Evolutionary conservation across 2,329 filamentous ascomycete genomes (phyloP).

Genomic region (Boeremia lycopersici): DNA sequence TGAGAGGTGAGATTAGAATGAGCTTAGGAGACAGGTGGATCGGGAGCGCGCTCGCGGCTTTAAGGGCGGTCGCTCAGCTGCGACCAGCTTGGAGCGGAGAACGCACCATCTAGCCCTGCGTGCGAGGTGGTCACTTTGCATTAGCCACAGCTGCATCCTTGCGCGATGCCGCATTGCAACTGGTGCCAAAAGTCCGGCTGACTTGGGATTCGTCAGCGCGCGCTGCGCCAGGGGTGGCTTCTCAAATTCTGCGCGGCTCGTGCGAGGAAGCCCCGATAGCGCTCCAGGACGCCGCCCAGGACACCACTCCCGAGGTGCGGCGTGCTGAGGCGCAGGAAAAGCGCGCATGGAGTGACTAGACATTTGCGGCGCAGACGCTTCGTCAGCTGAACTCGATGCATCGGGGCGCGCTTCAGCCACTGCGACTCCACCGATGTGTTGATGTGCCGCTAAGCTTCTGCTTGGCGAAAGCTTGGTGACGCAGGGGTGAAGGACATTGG

Average conservation of each 20-base stretch:
- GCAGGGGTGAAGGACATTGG: slow-evolving; percentile 1
- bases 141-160: slow-evolving; percentile 16
- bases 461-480: slow-evolving; percentile 31
- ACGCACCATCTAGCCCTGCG: slow-evolving; percentile 12
- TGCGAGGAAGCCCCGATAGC: slow-evolving; percentile 1
- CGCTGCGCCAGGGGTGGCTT: slow-evolving; percentile 1
- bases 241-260: not conserved
- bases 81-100: slow-evolving; percentile 2
- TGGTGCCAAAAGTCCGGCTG: slow-evolving; percentile 16
- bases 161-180: slow-evolving; percentile 1
- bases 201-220: slow-evolving; percentile 17
- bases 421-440: slow-evolving; percentile 1
- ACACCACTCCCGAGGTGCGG: not conserved
- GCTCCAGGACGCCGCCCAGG: not conserved
- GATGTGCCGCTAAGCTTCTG: slow-evolving; percentile 22
- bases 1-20: not conserved
- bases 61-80: slow-evolving; percentile 12
- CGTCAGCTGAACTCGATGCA: slow-evolving; percentile 5
- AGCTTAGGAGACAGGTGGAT: slow-evolving; percentile 3
- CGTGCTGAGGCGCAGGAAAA: not conserved
- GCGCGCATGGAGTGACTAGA: not conserved
- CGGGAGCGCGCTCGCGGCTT: not conserved
- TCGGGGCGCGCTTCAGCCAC: slow-evolving; percentile 1
- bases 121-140: slow-evolving; percentile 1
- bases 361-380: slow-evolving; percentile 10